Evolutionary conservation across 2,329 filamentous ascomycete species (phyloP).

Genomic region (Colletotrichum liriopes): DNA sequence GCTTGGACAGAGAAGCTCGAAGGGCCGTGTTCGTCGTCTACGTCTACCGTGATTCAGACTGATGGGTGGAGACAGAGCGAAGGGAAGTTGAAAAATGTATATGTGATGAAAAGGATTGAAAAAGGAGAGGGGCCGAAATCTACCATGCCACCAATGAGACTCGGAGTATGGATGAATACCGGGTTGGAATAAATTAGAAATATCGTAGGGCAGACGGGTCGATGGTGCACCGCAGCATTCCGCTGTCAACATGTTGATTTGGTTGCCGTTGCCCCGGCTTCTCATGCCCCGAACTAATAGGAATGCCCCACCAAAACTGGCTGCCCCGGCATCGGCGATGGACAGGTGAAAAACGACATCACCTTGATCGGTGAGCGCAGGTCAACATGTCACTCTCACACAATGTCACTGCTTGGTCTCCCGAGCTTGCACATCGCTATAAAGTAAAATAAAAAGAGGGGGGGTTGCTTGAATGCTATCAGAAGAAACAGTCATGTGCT

Average conservation of each 20-base stretch:
- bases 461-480: not conserved
- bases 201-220: not conserved
- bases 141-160: not conserved
- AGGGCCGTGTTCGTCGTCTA: not conserved
- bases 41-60: not conserved
- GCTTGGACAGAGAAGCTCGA: not conserved
- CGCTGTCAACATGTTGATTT: not conserved
- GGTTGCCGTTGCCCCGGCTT: constrained; percentile 19
- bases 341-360: constrained; percentile 23
- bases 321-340: constrained; percentile 37
- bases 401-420: not conserved
- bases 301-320: constrained; percentile 19
- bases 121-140: not conserved
- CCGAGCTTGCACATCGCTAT: not conserved
- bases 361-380: constrained; percentile 34
- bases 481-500: not conserved
- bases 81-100: not conserved
- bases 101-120: not conserved
- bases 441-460: not conserved
- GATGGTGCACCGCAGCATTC: constrained; percentile 1
- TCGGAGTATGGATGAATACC: not conserved
- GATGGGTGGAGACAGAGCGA: too few relatives aligned
- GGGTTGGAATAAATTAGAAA: not conserved
- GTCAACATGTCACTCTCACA: constrained; percentile 8
- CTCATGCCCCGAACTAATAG: constrained; percentile 7